Evolutionary conservation across 2,329 filamentous ascomycete species (phyloP).

Genomic region (Apiospora arundinis): DNA sequence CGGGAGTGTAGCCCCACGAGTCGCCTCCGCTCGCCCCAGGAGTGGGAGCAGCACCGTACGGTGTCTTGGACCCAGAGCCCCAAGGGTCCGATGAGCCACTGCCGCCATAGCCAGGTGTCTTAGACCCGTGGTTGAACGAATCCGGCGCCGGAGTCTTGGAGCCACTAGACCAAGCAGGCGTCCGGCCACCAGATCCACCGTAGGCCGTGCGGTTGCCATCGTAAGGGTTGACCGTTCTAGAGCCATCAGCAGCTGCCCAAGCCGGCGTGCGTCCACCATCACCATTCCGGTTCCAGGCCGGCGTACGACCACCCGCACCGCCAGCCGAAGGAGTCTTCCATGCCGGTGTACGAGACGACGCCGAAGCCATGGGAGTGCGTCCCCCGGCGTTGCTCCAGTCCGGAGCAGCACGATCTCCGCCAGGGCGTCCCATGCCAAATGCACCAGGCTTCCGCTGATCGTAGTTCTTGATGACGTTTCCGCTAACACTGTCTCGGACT

Average conservation of each 20-base stretch:
- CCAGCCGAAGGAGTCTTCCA: slow-evolving; percentile 72
- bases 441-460: slow-evolving; percentile 51
- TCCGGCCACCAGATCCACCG: slow-evolving; percentile 68
- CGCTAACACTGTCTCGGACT: slow-evolving; percentile 84
- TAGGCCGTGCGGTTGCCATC: slow-evolving; percentile 80
- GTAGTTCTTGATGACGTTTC: slow-evolving; percentile 77
- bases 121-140: slow-evolving; percentile 70
- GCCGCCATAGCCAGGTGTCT: slow-evolving; percentile 66
- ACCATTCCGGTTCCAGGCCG: slow-evolving; percentile 64
- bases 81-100: slow-evolving; percentile 60
- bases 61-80: slow-evolving; percentile 76
- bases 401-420: slow-evolving; percentile 48
- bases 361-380: slow-evolving; percentile 70
- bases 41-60: slow-evolving; percentile 69
- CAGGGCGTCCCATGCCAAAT: slow-evolving; percentile 45
- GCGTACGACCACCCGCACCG: slow-evolving; percentile 63
- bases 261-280: slow-evolving; percentile 71
- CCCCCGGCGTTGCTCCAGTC: slow-evolving; percentile 67
- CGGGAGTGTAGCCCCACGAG: slow-evolving; percentile 65
- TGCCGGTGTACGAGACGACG: slow-evolving; percentile 75
- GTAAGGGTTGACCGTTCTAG: slow-evolving; percentile 72
- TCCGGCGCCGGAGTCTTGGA: slow-evolving; percentile 73
- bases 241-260: slow-evolving; percentile 73
- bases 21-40: slow-evolving; percentile 64
- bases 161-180: slow-evolving; percentile 80